phyloP scores from a whole-genome alignment of 1,139 yeast genomes.

The Protomyces inundatus region DNA sequence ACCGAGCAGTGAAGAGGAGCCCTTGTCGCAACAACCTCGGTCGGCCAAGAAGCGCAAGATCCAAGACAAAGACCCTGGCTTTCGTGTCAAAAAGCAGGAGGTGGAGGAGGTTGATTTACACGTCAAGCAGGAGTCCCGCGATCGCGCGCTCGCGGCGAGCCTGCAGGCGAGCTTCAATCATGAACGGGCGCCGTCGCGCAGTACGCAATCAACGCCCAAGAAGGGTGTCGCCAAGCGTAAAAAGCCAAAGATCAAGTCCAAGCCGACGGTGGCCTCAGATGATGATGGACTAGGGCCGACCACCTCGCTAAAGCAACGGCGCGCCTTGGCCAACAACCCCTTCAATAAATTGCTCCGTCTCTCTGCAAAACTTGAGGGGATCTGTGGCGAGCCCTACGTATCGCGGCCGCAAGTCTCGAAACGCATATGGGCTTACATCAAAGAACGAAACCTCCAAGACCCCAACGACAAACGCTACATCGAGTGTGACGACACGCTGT shows the following conservation, averaged over 20 bases:
- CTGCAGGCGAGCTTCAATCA: slow-evolving; percentile 24
- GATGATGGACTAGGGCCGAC: neutral
- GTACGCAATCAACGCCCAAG: slow-evolving; percentile 36
- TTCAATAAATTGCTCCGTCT: slow-evolving; percentile 41
- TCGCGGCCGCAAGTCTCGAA: slow-evolving; percentile 72
- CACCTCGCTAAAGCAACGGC: slow-evolving; percentile 25
- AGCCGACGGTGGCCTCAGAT: slow-evolving; percentile 18
- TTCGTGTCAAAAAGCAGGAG: slow-evolving; percentile 34
- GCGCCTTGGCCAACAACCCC: slow-evolving; percentile 32
- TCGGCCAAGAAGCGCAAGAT: slow-evolving; percentile 29
- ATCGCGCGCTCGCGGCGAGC: slow-evolving; percentile 3
- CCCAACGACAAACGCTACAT: slow-evolving; percentile 64
- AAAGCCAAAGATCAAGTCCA: slow-evolving; percentile 3
- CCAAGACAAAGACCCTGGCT: neutral
- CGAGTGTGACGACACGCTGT: slow-evolving; percentile 60
- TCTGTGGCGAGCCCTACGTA: slow-evolving; percentile 36
- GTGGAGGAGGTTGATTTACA: slow-evolving; percentile 33
- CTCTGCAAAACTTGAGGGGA: slow-evolving; percentile 47
- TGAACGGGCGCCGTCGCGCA: slow-evolving; percentile 36
- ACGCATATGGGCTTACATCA: slow-evolving; percentile 67
- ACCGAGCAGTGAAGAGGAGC: slow-evolving; percentile 32
- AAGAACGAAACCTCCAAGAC: slow-evolving; percentile 53
- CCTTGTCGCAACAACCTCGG: neutral
- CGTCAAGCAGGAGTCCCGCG: slow-evolving; percentile 13
- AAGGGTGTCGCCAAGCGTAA: slow-evolving; percentile 38